Conservation (phyloP, 352 stramenopile species). For the Pilasporangium apinafurcum region DNA sequence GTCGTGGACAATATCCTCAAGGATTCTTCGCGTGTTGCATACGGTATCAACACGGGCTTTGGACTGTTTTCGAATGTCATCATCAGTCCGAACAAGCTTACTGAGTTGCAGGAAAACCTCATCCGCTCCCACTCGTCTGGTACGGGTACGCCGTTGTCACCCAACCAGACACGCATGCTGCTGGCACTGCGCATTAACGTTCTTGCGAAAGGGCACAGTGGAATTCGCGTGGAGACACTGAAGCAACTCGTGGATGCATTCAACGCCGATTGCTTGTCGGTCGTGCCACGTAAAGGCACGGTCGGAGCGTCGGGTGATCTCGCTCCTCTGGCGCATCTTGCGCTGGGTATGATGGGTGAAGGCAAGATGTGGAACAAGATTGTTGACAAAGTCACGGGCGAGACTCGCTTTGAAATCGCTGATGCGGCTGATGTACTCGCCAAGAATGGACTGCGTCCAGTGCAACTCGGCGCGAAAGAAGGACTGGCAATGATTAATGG, state of each 20-base stretch:
- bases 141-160: slow-evolving; percentile 70
- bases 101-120: slow-evolving; percentile 81
- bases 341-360: slow-evolving; percentile 86
- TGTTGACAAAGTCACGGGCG: slow-evolving; percentile 23
- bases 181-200: slow-evolving; percentile 87
- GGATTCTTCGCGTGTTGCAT: slow-evolving; percentile 69
- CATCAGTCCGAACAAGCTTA: slow-evolving; percentile 79
- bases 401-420: slow-evolving; percentile 34
- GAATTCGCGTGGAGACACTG: slow-evolving; percentile 73
- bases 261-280: slow-evolving; percentile 81
- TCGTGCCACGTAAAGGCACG: slow-evolving; percentile 80
- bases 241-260: slow-evolving; percentile 78
- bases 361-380: slow-evolving; percentile 84
- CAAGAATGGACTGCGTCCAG: slow-evolving; percentile 60
- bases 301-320: slow-evolving; percentile 87
- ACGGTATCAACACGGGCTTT: slow-evolving; percentile 92
- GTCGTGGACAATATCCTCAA: slow-evolving; percentile 87
- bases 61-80: slow-evolving; percentile 89
- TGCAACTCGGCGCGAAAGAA: slow-evolving; percentile 84
- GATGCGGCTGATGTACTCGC: slow-evolving; percentile 63
- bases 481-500: slow-evolving; percentile 90
- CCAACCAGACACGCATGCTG: slow-evolving; percentile 79
- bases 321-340: slow-evolving; percentile 81
- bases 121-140: slow-evolving; percentile 78
- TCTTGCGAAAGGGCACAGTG: slow-evolving; percentile 83